Conservation (phyloP, 768 basidiomycete genomes). For the Hebeloma cylindrosporum region DNA sequence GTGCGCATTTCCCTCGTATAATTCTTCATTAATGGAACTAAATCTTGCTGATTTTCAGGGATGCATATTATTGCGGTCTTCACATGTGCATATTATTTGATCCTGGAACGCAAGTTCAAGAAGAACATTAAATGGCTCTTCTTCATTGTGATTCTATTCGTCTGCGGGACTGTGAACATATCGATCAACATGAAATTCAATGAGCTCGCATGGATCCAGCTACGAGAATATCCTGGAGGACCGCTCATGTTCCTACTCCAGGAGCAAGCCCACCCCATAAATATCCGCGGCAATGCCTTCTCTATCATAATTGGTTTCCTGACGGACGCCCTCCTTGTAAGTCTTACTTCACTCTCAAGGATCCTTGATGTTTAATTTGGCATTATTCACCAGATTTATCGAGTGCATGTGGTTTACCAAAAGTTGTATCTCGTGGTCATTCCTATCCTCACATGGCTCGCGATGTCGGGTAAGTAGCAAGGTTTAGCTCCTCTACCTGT, state of each 20-base stretch:
- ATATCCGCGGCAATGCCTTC: slow-evolving; percentile 3
- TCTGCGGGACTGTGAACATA: slow-evolving; percentile 10
- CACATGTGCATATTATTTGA: slow-evolving; percentile 5
- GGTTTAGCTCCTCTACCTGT: no score
- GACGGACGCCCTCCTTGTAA: slow-evolving; percentile 13
- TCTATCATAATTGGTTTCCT: slow-evolving; percentile 13
- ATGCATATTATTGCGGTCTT: slow-evolving; percentile 2
- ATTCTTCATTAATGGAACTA: no score
- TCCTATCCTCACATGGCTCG: slow-evolving; percentile 15
- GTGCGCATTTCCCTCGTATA: background rate
- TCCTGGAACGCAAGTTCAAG: slow-evolving; percentile 2
- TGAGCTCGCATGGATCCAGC: slow-evolving; percentile 11
- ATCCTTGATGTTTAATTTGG: no score
- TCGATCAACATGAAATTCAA: slow-evolving; percentile 12
- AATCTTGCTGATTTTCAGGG: background rate
- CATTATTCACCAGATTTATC: slow-evolving; percentile 16
- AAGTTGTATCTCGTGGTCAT: slow-evolving; percentile 13
- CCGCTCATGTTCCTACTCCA: slow-evolving; percentile 11
- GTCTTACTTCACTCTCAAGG: background rate
- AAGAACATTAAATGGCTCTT: background rate
- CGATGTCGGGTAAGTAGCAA: slow-evolving; percentile 13
- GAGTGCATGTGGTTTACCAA: slow-evolving; percentile 22
- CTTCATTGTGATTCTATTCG: slow-evolving; percentile 13
- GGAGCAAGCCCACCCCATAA: slow-evolving; percentile 8
- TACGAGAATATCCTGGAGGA: slow-evolving; percentile 16